Conservation (phyloP, 345 rosid species). For the Turritis glabra region DNA sequence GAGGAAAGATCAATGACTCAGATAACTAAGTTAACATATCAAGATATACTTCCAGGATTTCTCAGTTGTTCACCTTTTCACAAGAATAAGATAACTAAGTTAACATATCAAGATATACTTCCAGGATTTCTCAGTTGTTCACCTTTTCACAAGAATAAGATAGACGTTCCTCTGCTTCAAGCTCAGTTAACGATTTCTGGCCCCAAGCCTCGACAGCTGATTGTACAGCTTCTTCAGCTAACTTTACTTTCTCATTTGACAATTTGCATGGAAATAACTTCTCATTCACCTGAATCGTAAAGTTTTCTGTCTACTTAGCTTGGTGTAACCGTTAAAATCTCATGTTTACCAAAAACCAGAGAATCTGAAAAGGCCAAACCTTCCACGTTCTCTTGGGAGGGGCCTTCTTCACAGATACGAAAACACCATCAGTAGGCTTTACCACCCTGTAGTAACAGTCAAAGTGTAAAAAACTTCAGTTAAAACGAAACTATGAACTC, state of each 20-base stretch:
- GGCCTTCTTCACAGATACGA: constrained; percentile 83
- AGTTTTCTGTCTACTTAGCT: constrained; percentile 13
- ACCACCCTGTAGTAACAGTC: constrained; percentile 62
- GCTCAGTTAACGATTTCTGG: constrained; percentile 78
- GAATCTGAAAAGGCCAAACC: constrained; percentile 47
- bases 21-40: constrained; percentile 1
- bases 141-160: constrained; percentile 99
- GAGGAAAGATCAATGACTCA: neutral
- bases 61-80: constrained; percentile 68
- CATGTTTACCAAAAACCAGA: constrained; percentile 16
- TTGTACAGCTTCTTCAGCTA: constrained; percentile 88
- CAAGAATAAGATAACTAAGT: constrained; percentile 79
- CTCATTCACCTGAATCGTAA: constrained; percentile 68
- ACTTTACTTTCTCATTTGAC: constrained; percentile 59
- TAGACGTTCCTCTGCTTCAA: constrained; percentile 92
- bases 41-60: neutral
- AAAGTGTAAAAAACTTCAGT: constrained; percentile 25
- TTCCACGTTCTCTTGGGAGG: constrained; percentile 90
- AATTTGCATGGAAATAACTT: constrained; percentile 83
- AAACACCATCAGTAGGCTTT: constrained; percentile 71
- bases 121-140: constrained; percentile 9
- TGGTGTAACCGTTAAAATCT: constrained; percentile 18
- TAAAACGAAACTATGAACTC: constrained; percentile 7
- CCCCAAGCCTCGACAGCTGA: constrained; percentile 86
- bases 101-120: constrained; percentile 6